A percentile compares a stretch with the other conserved stretches of the same genome.
phyloP scores from a whole-genome alignment of 495 filamentous ascomycete species.

The Neurospora sublineolata region DNA sequence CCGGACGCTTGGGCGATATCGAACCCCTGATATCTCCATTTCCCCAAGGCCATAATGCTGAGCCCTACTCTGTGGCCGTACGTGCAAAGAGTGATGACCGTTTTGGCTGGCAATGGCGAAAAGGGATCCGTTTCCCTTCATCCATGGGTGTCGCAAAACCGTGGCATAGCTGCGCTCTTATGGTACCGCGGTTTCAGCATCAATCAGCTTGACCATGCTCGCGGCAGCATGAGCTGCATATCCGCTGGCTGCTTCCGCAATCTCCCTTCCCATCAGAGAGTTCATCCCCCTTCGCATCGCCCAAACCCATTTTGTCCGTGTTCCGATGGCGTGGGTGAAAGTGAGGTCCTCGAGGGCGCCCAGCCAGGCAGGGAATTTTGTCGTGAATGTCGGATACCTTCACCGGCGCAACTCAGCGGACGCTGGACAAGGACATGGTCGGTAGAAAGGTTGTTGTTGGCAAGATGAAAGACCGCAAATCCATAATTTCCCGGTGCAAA shows the following conservation, averaged over 20 bases:
- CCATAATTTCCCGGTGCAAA: background rate
- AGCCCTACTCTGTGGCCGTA: background rate
- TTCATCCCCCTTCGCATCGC: background rate
- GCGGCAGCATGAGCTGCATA: background rate
- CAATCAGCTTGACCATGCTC: background rate
- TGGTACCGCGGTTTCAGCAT: background rate
- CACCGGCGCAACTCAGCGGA: background rate
- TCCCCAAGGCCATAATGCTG: background rate
- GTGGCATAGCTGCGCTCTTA: background rate
- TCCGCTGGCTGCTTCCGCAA: background rate
- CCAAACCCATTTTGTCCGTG: background rate
- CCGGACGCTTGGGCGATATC: background rate
- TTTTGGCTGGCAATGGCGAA: background rate
- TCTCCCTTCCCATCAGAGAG: background rate
- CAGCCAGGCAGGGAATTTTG: background rate
- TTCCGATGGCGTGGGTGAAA: background rate
- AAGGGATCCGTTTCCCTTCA: background rate
- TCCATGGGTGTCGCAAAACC: background rate
- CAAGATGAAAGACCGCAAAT: background rate
- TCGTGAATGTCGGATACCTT: background rate
- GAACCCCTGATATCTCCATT: background rate
- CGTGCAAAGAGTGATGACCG: background rate
- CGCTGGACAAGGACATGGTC: background rate
- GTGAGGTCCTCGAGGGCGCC: background rate
- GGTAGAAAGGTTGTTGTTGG: background rate